phyloP scores from a whole-genome alignment of 2,329 filamentous ascomycete genomes.

The Alternaria brassicicola region DNA sequence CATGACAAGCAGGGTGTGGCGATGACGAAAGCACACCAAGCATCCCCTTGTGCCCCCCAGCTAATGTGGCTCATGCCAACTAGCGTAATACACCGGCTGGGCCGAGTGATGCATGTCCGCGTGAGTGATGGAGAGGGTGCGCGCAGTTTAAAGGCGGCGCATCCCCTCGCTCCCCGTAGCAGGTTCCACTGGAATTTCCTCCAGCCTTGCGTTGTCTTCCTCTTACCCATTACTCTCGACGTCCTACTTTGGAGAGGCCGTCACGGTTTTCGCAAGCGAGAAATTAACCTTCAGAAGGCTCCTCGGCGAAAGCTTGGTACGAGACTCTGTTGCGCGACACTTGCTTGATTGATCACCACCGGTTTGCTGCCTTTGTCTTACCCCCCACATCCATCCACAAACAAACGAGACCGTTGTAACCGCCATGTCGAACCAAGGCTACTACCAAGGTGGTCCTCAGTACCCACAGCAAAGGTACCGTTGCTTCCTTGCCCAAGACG shows the following conservation, averaged over 20 bases:
- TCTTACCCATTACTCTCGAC: background rate
- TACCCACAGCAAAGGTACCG: constrained; percentile 46
- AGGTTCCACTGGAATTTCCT: background rate
- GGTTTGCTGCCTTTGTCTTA: background rate
- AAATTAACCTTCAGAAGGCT: background rate
- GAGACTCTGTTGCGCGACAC: background rate
- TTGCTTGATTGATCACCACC: background rate
- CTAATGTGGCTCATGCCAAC: constrained; percentile 8
- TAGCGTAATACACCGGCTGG: constrained; percentile 1
- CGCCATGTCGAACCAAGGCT: constrained; percentile 44
- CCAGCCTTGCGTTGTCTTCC: background rate
- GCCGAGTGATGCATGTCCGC: constrained; percentile 10
- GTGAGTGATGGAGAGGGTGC: constrained; percentile 1
- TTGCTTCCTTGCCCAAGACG: background rate
- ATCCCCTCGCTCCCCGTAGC: background rate
- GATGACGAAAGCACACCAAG: constrained; percentile 17
- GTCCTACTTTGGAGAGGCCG: background rate
- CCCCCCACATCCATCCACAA: background rate
- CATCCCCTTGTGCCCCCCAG: background rate
- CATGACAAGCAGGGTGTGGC: constrained; percentile 1
- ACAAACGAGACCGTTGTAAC: background rate
- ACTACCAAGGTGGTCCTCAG: constrained; percentile 47
- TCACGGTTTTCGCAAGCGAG: background rate
- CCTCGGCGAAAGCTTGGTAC: background rate
- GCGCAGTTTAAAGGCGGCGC: background rate